Evolutionary conservation across 805 yeast genomes (phyloP).

Genomic region (Candida khao-thaluensis): DNA sequence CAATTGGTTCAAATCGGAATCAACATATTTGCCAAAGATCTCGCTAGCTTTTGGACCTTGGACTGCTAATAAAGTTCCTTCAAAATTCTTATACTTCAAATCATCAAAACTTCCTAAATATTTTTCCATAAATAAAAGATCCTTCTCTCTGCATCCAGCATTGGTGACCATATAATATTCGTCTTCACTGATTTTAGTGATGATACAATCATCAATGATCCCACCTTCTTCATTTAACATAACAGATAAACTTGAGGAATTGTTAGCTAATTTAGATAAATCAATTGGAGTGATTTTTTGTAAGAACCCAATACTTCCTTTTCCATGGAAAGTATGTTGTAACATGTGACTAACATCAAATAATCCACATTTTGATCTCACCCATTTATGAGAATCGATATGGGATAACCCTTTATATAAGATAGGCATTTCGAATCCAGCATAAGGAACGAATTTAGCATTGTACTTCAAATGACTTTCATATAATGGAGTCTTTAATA

Average conservation of each 20-base stretch:
- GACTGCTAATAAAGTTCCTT: slow-evolving; percentile 78
- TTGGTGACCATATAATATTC: slow-evolving; percentile 88
- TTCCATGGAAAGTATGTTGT: slow-evolving; percentile 78
- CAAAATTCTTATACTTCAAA: slow-evolving; percentile 48
- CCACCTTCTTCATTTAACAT: slow-evolving; percentile 71
- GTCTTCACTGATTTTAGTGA: slow-evolving; percentile 78
- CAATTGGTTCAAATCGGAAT: slow-evolving; percentile 54
- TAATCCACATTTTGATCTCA: slow-evolving; percentile 79
- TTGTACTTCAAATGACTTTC: slow-evolving; percentile 75
- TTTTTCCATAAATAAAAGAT: slow-evolving; percentile 57
- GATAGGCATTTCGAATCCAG: slow-evolving; percentile 96
- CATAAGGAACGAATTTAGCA: slow-evolving; percentile 93
- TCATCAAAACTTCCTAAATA: slow-evolving; percentile 45
- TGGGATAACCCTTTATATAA: slow-evolving; percentile 82
- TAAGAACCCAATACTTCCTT: slow-evolving; percentile 62
- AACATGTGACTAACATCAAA: slow-evolving; percentile 98
- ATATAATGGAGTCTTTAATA: slow-evolving; percentile 73
- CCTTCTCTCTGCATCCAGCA: slow-evolving; percentile 91
- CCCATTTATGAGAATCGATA: slow-evolving; percentile 94
- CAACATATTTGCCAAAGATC: slow-evolving; percentile 62
- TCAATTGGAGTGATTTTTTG: slow-evolving; percentile 90
- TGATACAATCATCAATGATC: slow-evolving; percentile 89
- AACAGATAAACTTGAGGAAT: slow-evolving; percentile 73
- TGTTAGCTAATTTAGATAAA: slow-evolving; percentile 52
- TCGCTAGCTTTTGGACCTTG: slow-evolving; percentile 90